A percentile compares a stretch with the other conserved stretches of the same genome.
These are phyloP conservation scores for Fusarium sterilihyphosum DNA, from an alignment of 2,329 filamentous ascomycete species.

Conservation along the genomic window DNA sequence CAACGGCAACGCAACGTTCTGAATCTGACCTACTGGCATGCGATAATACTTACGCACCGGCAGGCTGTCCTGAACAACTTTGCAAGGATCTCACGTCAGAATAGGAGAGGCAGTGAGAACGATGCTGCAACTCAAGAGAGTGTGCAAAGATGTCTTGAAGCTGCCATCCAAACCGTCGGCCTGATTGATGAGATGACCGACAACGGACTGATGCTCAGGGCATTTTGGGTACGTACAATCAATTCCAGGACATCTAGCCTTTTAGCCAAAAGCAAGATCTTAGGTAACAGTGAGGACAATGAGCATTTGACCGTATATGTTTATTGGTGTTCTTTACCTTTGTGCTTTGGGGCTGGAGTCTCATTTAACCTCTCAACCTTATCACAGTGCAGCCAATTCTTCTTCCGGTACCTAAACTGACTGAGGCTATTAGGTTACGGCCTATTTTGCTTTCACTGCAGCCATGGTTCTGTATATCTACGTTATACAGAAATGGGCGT, in stretches of 20 bases:
- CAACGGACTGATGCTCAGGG: slow-evolving; percentile 36
- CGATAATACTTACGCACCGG: slow-evolving; percentile 52
- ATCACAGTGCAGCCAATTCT: too few species aligned
- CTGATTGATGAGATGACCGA: slow-evolving; percentile 39
- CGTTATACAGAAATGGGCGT: slow-evolving; percentile 40
- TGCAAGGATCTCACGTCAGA: slow-evolving; percentile 24
- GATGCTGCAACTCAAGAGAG: slow-evolving; percentile 26
- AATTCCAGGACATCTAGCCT: rapidly evolving
- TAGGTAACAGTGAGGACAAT: too few species aligned
- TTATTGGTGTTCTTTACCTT: too few species aligned
- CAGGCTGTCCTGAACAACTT: slow-evolving; percentile 52
- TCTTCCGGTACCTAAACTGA: not conserved
- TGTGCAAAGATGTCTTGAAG: slow-evolving; percentile 33
- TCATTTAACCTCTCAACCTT: too few species aligned
- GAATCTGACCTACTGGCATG: slow-evolving; percentile 55
- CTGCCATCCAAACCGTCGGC: slow-evolving; percentile 35
- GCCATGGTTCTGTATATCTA: slow-evolving; percentile 42
- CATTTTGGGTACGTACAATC: slow-evolving; percentile 32
- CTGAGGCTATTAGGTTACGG: slow-evolving; percentile 24
- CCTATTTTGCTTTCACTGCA: slow-evolving; percentile 41
- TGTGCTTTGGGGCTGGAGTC: too few species aligned
- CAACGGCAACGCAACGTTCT: slow-evolving; percentile 54
- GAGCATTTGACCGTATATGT: too few species aligned
- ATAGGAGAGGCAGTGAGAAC: not conserved
- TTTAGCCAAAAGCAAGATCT: too few species aligned